phyloP scores from a whole-genome alignment of 2,329 filamentous ascomycete species.

The Aureobasidium leucospermi region DNA sequence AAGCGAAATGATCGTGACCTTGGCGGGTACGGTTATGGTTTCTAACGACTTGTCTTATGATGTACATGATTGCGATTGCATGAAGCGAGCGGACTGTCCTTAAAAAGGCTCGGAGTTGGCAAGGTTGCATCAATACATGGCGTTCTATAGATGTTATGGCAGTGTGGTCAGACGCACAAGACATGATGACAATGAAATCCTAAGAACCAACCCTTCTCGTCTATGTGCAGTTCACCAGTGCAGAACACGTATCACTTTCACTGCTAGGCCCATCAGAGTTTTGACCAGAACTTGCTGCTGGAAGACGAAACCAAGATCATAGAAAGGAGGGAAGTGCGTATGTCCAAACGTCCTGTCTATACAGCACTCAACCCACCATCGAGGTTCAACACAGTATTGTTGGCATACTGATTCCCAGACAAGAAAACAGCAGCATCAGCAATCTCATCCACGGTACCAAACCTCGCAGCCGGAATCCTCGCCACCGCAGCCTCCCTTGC shows the following conservation, averaged over 20 bases:
- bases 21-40: slow-evolving; percentile 10
- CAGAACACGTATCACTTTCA: no score
- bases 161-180: background rate
- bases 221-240: no score
- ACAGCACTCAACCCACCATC: slow-evolving; percentile 72
- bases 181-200: background rate
- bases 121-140: background rate
- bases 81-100: background rate
- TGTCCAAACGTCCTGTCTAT: background rate
- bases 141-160: background rate
- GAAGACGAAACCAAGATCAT: no score
- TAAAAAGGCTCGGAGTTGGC: background rate
- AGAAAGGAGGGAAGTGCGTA: no score
- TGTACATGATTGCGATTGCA: background rate
- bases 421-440: slow-evolving; percentile 45
- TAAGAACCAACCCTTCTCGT: background rate
- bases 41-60: background rate
- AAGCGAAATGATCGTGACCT: slow-evolving; percentile 2
- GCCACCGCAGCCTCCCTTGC: slow-evolving; percentile 33
- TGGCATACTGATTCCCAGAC: slow-evolving; percentile 67
- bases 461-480: slow-evolving; percentile 35
- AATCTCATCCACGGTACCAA: slow-evolving; percentile 42
- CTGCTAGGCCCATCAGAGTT: no score
- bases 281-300: no score
- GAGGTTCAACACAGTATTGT: slow-evolving; percentile 78